Base-by-base conservation (phyloP, 192 early-diverging fungal genomes). In the Chytriomyces confervae region DNA sequence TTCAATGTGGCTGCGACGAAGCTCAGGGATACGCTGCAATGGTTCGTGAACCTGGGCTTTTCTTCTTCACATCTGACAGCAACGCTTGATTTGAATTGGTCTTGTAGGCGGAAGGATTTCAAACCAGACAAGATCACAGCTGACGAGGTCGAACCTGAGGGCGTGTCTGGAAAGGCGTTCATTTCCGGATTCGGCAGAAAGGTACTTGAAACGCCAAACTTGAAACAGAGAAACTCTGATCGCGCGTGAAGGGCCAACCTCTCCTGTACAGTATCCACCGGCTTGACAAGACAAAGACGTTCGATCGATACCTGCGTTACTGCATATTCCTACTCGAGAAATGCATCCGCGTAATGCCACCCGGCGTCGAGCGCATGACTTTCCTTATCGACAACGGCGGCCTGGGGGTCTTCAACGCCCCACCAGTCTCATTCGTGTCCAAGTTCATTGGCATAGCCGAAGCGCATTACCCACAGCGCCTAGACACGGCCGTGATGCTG, bases 391-490 rank as follows among this genome's bases (percentile, higher is more conserved):
- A 98, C 69, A 93, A 94, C 78, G 89, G 91, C 5, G 89, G 91
- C 46, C 77, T 95, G 9, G 88, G 86, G 6, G 89, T 94, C 2
- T 89, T 90, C 7, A 94, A 91, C 49, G 88, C 95, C 72, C 72
- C 84, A 43, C 85, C 87, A 7, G 50, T 82, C n/a, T 70, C 66
- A 29, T 69, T 84, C n/a, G 46, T 81, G 7, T 79, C 77, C 29
- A 51, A 77, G 51, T 95, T 97, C 74, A 80, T 97, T 65, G 78
- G 93, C 50, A 89, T 94, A 20, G 80, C 96, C 20, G 90, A 74
- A 57, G 16, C 9, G 4, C 96, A 98, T 85, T 98, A 97, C 72
- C 95, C 95, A 6, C 95, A 98, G 84, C 87, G 93, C 65, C 82
- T 95, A 50, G 90, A 91, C 61, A 84, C 84, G 43, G 84, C 71